Evolutionary conservation across 2,329 filamentous ascomycete genomes (phyloP), one percentile per base, ranked within the genome.

Genomic region (Hypoxylon sp.): DNA sequence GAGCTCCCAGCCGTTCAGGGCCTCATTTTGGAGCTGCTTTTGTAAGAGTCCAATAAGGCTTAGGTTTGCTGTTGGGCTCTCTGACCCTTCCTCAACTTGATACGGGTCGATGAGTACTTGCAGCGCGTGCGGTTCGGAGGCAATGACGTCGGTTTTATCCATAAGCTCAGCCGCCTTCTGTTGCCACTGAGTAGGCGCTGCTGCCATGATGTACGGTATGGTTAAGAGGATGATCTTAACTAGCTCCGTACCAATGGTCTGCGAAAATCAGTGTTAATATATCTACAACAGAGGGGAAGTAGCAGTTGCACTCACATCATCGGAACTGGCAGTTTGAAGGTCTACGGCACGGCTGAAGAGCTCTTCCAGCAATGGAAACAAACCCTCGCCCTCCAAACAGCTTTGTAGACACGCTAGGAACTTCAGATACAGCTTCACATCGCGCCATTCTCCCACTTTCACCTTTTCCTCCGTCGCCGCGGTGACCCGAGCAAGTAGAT

Each of bases 141-240:
- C 94, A 74, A 98, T 97, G 71, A 98, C 93, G 62, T 96, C 94
- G 1, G 96, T 98, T 84, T 97, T 97, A 72, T 97, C 93, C 78
- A 99, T 89, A 58, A 98, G 84, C 51, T 92, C 90, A 1, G 87
- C 86, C 2, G 93, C 94, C 76, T 92, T 92, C 71, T 92, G 86
- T 73, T 91, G 89, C 76, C 92, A 90, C 54, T 89, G 88, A 2
- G 86, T 84, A 2, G 92, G 91, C 0, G 91, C 88, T 2, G 92
- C 89, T 8, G 91, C 88, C 86, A 97, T 90, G 60, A 93, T 86
- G 79, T 98, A 99, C 0, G 96, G 95, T 65, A 99, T 92, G 0
- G 95, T 97, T 53, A 98, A 88, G 48, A 98, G 88, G 72, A 99
- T 98, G 74, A 98, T 94, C 82, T 98, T 98, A 79, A 98, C 94